Percentiles rank a stretch among this genome's conserved stretches.
Conservation (phyloP, 2,329 filamentous ascomycete species). For the Mycocentrospora acerina region DNA sequence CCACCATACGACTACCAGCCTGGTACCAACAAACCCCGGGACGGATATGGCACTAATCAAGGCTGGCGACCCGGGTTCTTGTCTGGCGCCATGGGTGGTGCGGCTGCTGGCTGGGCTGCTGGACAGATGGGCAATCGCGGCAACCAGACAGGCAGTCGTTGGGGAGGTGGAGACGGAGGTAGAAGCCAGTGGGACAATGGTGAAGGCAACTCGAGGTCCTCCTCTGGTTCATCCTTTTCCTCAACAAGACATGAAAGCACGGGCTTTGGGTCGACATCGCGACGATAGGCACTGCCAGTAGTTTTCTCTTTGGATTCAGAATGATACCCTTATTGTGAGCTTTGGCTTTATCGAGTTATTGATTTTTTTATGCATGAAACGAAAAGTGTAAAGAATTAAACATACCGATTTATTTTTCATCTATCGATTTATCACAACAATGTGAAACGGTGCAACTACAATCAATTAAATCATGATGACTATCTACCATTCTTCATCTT, state of each 20-base stretch:
- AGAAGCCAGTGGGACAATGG: slow-evolving; percentile 37
- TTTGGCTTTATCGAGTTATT: not conserved
- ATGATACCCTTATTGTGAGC: slow-evolving; percentile 35
- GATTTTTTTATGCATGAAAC: no score
- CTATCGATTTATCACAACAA: no score
- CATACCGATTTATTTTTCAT: no score
- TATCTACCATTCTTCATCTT: no score
- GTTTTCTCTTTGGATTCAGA: slow-evolving; percentile 22
- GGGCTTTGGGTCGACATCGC: slow-evolving; percentile 68
- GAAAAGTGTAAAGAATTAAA: no score
- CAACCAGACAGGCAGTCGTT: slow-evolving; percentile 41
- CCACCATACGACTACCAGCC: slow-evolving; percentile 50
- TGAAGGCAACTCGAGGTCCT: slow-evolving; percentile 39
- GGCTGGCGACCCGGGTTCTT: slow-evolving; percentile 75
- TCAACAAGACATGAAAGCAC: slow-evolving; percentile 65
- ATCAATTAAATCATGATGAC: no score
- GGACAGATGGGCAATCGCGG: slow-evolving; percentile 48
- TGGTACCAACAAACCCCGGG: slow-evolving; percentile 18
- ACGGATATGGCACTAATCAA: slow-evolving; percentile 32
- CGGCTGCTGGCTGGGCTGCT: slow-evolving; percentile 67
- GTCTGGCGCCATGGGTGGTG: slow-evolving; percentile 67
- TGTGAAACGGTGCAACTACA: no score
- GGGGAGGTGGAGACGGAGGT: slow-evolving; percentile 33
- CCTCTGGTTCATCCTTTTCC: slow-evolving; percentile 42
- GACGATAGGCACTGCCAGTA: slow-evolving; percentile 28